A percentile compares a stretch with the other conserved stretches of the same genome.
These are phyloP conservation scores for Torulaspora indica DNA, from an alignment of 805 yeast species.

Conservation along the genomic window DNA sequence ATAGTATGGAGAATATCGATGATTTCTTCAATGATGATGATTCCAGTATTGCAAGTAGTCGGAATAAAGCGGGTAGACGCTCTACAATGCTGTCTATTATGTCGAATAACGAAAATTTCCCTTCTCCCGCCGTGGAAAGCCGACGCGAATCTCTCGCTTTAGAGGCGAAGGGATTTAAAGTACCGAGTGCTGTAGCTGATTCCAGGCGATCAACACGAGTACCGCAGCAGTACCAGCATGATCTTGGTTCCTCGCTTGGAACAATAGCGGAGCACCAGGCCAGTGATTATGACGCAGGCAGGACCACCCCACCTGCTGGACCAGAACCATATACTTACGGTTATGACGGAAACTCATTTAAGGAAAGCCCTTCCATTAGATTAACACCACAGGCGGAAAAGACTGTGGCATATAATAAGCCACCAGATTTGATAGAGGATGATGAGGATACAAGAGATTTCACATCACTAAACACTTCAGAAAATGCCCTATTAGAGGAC, in stretches of 20 bases:
- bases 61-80: slow-evolving; percentile 21
- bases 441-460: slow-evolving; percentile 46
- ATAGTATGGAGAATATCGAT: slow-evolving; percentile 64
- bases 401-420: slow-evolving; percentile 44
- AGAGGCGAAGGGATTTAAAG: slow-evolving; percentile 1
- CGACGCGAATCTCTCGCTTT: slow-evolving; percentile 1
- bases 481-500: slow-evolving; percentile 31
- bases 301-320: neutral
- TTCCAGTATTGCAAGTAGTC: slow-evolving; percentile 14
- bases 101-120: neutral
- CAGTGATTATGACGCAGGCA: neutral
- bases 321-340: slow-evolving; percentile 1
- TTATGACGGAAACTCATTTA: slow-evolving; percentile 7
- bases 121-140: neutral
- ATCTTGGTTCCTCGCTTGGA: slow-evolving; percentile 7
- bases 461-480: slow-evolving; percentile 34
- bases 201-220: slow-evolving; percentile 1
- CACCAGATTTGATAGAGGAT: slow-evolving; percentile 76
- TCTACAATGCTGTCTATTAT: slow-evolving; percentile 18
- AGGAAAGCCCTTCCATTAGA: slow-evolving; percentile 14
- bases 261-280: slow-evolving; percentile 3
- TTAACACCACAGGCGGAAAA: slow-evolving; percentile 19
- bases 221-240: slow-evolving; percentile 6
- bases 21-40: slow-evolving; percentile 59
- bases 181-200: slow-evolving; percentile 2